Conservation (phyloP, 2,329 filamentous ascomycete genomes). For the Ophiostoma tasmaniense region DNA sequence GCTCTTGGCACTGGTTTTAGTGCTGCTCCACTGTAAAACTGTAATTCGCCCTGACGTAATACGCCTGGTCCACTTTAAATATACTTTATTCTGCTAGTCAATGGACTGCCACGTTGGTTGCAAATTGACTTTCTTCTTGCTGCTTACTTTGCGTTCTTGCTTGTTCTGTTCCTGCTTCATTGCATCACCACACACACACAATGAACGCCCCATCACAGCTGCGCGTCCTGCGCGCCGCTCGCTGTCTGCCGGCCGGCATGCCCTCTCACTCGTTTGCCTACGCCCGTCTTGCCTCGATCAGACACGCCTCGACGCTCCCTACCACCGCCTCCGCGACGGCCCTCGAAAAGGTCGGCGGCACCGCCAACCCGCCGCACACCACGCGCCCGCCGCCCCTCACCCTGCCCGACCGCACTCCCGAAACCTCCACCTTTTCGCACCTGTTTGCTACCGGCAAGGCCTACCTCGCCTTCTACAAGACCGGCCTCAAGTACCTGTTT, state of each 20-base stretch:
- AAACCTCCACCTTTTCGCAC: slow-evolving; percentile 41
- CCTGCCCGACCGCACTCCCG: slow-evolving; percentile 47
- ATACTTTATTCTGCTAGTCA: neutral
- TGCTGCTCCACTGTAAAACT: slow-evolving; percentile 5
- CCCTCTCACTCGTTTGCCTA: neutral
- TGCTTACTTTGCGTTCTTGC: neutral
- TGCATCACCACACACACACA: neutral
- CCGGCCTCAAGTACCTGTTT: slow-evolving; percentile 66
- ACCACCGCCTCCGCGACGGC: neutral
- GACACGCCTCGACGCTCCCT: slow-evolving; percentile 2
- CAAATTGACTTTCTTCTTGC: neutral
- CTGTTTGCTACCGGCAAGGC: slow-evolving; percentile 59
- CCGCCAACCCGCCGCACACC: slow-evolving; percentile 57
- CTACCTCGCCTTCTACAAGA: slow-evolving; percentile 81
- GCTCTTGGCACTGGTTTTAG: neutral
- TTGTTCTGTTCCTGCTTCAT: neutral
- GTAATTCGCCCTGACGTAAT: slow-evolving; percentile 11
- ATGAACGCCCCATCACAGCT: neutral
- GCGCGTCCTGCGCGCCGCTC: slow-evolving; percentile 3
- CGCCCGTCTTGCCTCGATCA: neutral
- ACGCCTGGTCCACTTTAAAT: slow-evolving; percentile 4
- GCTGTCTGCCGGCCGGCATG: neutral
- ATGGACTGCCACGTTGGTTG: slow-evolving; percentile 2
- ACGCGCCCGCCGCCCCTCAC: slow-evolving; percentile 64
- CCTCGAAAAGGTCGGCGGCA: neutral